Evolutionary conservation across 352 stramenopile species (phyloP).

Genomic region (Pythium apleroticum): DNA sequence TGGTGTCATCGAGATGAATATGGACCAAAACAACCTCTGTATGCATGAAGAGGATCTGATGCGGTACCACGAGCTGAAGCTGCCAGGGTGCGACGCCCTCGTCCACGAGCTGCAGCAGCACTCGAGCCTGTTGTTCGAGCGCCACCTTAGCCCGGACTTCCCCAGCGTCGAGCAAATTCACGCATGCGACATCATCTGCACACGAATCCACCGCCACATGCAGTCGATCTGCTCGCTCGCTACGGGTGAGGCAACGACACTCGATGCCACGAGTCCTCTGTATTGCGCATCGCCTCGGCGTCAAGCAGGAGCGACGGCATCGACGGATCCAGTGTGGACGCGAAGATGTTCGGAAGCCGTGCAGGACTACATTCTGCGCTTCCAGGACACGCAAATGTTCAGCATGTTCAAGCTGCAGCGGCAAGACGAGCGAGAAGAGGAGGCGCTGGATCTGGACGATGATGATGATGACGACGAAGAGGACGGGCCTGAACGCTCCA

Average conservation of each 20-base stretch:
- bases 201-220: constrained; percentile 61
- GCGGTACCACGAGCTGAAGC: constrained; percentile 74
- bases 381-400: constrained; percentile 85
- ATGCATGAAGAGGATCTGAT: constrained; percentile 80
- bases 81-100: constrained; percentile 68
- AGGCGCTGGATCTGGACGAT: constrained; percentile 8
- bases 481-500: constrained; percentile 5
- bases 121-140: constrained; percentile 58
- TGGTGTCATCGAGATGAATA: constrained; percentile 80
- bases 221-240: constrained; percentile 58
- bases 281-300: constrained; percentile 26
- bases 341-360: constrained; percentile 51
- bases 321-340: constrained; percentile 14
- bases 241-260: constrained; percentile 30
- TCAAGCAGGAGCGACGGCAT: neutral
- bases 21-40: constrained; percentile 72
- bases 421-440: constrained; percentile 36
- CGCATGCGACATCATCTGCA: constrained; percentile 68
- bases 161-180: constrained; percentile 69
- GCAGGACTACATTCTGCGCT: constrained; percentile 57
- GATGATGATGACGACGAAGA: constrained; percentile 26
- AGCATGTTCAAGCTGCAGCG: constrained; percentile 59
- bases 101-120: constrained; percentile 64
- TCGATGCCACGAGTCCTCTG: constrained; percentile 17
- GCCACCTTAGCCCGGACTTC: constrained; percentile 52